phyloP scores from a whole-genome alignment of 306 rosid genomes.

The Sicyos baderoa region DNA sequence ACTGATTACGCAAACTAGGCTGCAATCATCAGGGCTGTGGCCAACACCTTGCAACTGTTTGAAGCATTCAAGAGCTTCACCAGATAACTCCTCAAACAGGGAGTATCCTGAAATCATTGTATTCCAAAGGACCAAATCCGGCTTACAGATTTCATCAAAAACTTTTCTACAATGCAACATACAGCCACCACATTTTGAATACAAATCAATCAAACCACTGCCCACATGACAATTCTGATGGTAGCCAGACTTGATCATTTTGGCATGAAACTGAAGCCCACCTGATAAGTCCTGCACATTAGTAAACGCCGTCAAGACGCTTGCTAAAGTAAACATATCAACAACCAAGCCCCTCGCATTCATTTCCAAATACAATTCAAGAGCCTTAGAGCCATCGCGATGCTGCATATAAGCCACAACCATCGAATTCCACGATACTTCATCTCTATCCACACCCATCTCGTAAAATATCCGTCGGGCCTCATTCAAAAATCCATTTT shows the following conservation, averaged over 20 bases:
- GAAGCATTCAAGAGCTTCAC: constrained; percentile 51
- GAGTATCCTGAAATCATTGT: constrained; percentile 36
- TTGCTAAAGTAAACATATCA: constrained; percentile 78
- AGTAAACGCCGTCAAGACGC: constrained; percentile 39
- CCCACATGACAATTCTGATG: constrained; percentile 35
- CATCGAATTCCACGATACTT: constrained; percentile 26
- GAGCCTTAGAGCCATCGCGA: constrained; percentile 32
- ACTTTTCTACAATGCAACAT: constrained; percentile 58
- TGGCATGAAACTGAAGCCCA: constrained; percentile 46
- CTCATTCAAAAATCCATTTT: constrained; percentile 43
- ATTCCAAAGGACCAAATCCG: constrained; percentile 28
- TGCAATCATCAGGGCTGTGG: constrained; percentile 27
- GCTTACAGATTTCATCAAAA: constrained; percentile 51
- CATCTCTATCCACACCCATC: constrained; percentile 7
- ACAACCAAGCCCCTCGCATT: constrained; percentile 36
- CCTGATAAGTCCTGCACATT: constrained; percentile 52
- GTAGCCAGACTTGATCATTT: constrained; percentile 52
- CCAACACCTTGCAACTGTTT: constrained; percentile 51
- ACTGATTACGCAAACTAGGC: constrained; percentile 60
- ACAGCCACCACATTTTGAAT: constrained; percentile 58
- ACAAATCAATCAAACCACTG: constrained; percentile 14
- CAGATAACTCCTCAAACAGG: constrained; percentile 49
- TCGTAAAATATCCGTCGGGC: constrained; percentile 37
- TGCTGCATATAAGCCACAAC: constrained; percentile 66
- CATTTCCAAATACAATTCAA: constrained; percentile 59